Percentiles rank a stretch among this genome's conserved stretches.
Evolutionary conservation across 1,284 basidiomycete species (phyloP).

Genomic region (Cutaneotrichosporon cutaneum): DNA sequence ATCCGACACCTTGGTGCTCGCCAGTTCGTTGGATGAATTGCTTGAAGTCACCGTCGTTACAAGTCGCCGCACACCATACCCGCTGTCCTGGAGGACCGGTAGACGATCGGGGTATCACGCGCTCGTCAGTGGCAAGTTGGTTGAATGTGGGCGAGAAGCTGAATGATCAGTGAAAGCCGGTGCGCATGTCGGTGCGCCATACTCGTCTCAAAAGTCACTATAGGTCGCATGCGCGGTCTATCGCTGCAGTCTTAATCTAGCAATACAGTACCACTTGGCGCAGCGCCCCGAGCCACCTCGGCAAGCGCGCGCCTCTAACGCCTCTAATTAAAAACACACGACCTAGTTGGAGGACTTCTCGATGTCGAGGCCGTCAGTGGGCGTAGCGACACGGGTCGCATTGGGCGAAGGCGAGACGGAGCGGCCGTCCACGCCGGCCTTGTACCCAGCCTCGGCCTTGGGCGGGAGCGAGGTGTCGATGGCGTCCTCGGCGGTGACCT

Average conservation of each 20-base stretch:
- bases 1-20: too few species aligned
- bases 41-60: too few species aligned
- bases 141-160: too few species aligned
- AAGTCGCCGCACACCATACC: too few species aligned
- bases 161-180: not conserved
- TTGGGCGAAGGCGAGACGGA: conserved; percentile 2
- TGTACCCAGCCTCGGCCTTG: not conserved
- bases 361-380: too few species aligned
- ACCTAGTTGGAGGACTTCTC: not conserved
- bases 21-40: too few species aligned
- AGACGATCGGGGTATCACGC: too few species aligned
- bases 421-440: not conserved
- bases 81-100: too few species aligned
- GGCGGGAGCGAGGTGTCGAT: conserved; percentile 22
- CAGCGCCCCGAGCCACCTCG: not conserved
- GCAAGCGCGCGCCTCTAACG: not conserved
- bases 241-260: not conserved
- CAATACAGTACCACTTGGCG: conserved; percentile 1
- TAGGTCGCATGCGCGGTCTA: conserved; percentile 2
- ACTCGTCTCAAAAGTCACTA: not conserved
- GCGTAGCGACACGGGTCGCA: conserved; percentile 10
- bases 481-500: conserved; percentile 16
- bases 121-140: too few species aligned
- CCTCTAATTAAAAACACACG: not conserved
- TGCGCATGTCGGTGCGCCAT: too few species aligned